These are phyloP conservation scores for Fusarium decemcellulare DNA, from an alignment of 2,329 filamentous ascomycete genomes.

Conservation along the genomic window DNA sequence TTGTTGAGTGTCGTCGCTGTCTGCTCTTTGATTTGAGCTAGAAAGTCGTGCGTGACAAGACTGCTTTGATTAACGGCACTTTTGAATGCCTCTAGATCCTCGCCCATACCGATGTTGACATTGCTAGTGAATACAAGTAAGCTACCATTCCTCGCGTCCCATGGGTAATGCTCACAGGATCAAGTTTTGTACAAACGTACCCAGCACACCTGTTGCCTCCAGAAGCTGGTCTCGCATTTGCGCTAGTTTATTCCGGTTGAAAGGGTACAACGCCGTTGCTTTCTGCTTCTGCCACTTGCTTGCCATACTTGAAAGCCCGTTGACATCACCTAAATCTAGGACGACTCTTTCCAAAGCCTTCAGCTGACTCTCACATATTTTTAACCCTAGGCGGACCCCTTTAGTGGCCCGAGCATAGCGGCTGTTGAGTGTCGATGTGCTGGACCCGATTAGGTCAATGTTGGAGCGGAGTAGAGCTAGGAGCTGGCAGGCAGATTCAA, in stretches of 20 bases:
- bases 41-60: not conserved
- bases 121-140: not conserved
- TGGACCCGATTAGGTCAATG: not conserved
- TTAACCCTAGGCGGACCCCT: too few species aligned
- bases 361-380: not conserved
- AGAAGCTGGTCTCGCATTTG: not conserved
- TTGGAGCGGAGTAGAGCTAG: not conserved
- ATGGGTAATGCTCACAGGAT: not conserved
- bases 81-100: not conserved
- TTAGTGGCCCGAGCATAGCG: not conserved
- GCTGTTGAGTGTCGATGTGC: fast-evolving
- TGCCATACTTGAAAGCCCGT: not conserved
- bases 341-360: not conserved
- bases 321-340: too few species aligned
- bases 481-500: fast-evolving
- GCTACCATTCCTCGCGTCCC: too few species aligned
- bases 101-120: not conserved
- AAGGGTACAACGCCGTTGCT: not conserved
- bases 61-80: not conserved
- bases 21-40: not conserved
- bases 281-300: not conserved
- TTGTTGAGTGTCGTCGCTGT: not conserved
- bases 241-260: not conserved
- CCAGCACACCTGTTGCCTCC: not conserved
- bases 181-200: not conserved